Base-by-base conservation (phyloP, 2,329 filamentous ascomycete genomes). In the Xylariales sp. region DNA sequence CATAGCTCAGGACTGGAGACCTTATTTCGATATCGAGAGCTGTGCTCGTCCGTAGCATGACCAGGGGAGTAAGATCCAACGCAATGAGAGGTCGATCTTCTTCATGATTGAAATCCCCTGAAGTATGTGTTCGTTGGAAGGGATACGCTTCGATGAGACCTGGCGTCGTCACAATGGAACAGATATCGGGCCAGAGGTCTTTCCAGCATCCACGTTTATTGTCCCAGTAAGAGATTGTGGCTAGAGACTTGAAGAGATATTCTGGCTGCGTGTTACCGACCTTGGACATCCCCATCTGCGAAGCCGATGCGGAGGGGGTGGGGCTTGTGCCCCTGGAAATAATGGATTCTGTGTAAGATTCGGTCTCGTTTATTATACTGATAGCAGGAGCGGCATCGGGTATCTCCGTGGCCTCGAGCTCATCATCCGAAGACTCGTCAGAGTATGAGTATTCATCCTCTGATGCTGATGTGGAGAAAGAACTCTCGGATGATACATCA, bases 21-120 rank as follows among this genome's bases (percentile, higher is more conserved):
- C 94, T 91, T 71, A 99, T 93, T 72, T 97, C 96, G 62, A 99
- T 93, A 78, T 99, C 96, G 39, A 99, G 88, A 3, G 92, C 93
- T 28, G 94, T 99, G 74, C 94, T 96, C 75, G 95, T 91, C 70
- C 95, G 89, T 69, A 98, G 90, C 72, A 94, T 91, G 7, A 98
- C 95, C 45, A 97, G 84, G 0, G 96, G 96, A 0, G 95, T 98
- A 49, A 99, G 88, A 76, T 97, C 93, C 41, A 97, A 87, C 5
- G 91, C 92, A 50, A 91, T 82, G 23, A 90, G 78, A 3, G 87
- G 87, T 43, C 72, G 74, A 3, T 80, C 78, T 55, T 77, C 75
- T 23, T 76, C 77, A 59, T 82, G 80, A 14, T 75, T 69, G 12
- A 77, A 68, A 62, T 80, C 73, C 41, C 79, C 77, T 10, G 72